Evolutionary conservation across 179 eudicot species (phyloP).

Genomic region (Silene coronaria): DNA sequence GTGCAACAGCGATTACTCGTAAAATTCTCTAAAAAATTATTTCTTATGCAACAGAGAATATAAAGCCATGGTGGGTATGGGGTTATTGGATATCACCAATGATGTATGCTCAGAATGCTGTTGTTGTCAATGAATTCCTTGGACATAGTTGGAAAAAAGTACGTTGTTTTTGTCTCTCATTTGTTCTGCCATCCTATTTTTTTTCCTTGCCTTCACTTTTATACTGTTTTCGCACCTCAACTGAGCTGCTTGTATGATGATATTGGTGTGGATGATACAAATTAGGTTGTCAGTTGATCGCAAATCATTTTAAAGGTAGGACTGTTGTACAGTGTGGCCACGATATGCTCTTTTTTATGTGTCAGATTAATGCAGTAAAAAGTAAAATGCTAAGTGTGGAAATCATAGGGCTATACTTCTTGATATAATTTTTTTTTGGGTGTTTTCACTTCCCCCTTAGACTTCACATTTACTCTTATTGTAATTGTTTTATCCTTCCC

Average conservation of each 20-base stretch:
- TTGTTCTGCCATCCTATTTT: no score
- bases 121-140: conserved; percentile 52
- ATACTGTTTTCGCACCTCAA: not conserved
- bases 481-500: not conserved
- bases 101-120: conserved; percentile 55
- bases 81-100: conserved; percentile 59
- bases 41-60: conserved; percentile 28
- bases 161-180: conserved; percentile 16
- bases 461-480: no score
- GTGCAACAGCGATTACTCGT: no score
- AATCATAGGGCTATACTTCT: no score
- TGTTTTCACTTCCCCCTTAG: no score
- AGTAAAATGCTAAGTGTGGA: no score
- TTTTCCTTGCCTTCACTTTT: not conserved
- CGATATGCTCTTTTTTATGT: no score
- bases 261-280: not conserved
- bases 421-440: no score
- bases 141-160: conserved; percentile 52
- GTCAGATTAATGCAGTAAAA: no score
- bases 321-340: not conserved
- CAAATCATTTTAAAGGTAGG: not conserved
- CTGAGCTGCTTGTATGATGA: not conserved
- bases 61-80: conserved; percentile 65
- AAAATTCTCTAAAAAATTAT: conserved; percentile 1
- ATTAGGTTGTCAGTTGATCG: not conserved